These are phyloP conservation scores for Alternaria brassicae DNA, from an alignment of 2,329 filamentous ascomycete genomes.

Conservation along the genomic window DNA sequence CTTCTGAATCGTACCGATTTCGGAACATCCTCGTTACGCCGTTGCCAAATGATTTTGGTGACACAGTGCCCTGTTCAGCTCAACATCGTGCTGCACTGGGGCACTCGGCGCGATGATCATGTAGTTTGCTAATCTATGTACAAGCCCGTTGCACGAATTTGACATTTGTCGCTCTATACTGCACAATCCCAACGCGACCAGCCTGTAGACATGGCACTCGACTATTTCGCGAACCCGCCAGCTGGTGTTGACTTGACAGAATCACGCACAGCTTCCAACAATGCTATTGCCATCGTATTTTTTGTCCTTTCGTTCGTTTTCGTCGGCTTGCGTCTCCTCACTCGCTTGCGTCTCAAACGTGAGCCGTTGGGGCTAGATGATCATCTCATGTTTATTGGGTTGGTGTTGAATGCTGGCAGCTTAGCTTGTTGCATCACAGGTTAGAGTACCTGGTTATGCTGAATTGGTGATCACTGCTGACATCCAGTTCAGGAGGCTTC, in stretches of 20 bases:
- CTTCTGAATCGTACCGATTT: neutral
- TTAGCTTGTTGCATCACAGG: constrained; percentile 36
- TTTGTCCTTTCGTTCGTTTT: constrained; percentile 30
- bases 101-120: neutral
- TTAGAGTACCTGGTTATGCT: neutral
- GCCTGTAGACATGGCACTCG: constrained; percentile 5
- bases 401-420: constrained; percentile 31
- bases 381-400: constrained; percentile 32
- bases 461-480: neutral
- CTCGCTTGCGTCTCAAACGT: constrained; percentile 26
- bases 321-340: constrained; percentile 27
- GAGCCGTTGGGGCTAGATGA: constrained; percentile 30
- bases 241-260: constrained; percentile 27
- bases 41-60: neutral
- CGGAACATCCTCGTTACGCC: neutral
- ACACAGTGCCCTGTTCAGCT: neutral
- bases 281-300: constrained; percentile 31
- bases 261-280: constrained; percentile 30
- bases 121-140: neutral
- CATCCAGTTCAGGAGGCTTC: constrained; percentile 20
- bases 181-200: neutral
- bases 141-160: neutral
- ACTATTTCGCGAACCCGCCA: constrained; percentile 26
- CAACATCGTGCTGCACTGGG: neutral
- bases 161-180: neutral